phyloP scores from a whole-genome alignment of 1,284 basidiomycete species.

The Ceratorhiza oryzae-sativae region DNA sequence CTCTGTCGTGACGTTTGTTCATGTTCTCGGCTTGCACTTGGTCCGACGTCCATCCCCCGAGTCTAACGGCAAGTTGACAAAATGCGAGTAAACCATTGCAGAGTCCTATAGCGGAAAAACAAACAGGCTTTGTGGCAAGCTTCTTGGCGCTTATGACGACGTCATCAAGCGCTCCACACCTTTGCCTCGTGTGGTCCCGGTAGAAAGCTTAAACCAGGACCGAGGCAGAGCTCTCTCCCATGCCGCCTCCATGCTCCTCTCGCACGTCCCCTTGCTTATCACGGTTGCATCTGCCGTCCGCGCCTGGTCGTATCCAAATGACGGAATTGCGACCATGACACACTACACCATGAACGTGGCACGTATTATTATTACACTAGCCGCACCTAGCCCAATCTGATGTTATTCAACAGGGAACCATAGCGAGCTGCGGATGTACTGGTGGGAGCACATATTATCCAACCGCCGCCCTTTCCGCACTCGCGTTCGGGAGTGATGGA shows the following conservation, averaged over 20 bases:
- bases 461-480: slow-evolving; percentile 75
- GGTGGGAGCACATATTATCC: slow-evolving; percentile 73
- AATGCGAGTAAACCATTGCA: no score
- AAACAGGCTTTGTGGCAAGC: not conserved
- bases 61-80: no score
- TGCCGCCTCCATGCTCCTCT: slow-evolving; percentile 9
- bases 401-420: slow-evolving; percentile 11
- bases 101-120: not conserved
- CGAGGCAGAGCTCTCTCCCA: not conserved
- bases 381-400: no score
- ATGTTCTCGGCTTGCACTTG: no score
- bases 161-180: slow-evolving; percentile 17
- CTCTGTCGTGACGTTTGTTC: no score
- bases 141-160: slow-evolving; percentile 32
- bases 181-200: slow-evolving; percentile 8
- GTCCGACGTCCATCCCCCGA: no score
- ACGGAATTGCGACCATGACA: slow-evolving; percentile 37
- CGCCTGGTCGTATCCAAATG: slow-evolving; percentile 31
- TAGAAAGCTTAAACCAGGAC: slow-evolving; percentile 1
- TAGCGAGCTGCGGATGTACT: slow-evolving; percentile 65
- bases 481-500: slow-evolving; percentile 74
- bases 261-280: not conserved
- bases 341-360: slow-evolving; percentile 35
- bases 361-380: not conserved
- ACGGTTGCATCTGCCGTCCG: not conserved